Conservation (phyloP, 805 yeast species). For the Candida ulmi region DNA sequence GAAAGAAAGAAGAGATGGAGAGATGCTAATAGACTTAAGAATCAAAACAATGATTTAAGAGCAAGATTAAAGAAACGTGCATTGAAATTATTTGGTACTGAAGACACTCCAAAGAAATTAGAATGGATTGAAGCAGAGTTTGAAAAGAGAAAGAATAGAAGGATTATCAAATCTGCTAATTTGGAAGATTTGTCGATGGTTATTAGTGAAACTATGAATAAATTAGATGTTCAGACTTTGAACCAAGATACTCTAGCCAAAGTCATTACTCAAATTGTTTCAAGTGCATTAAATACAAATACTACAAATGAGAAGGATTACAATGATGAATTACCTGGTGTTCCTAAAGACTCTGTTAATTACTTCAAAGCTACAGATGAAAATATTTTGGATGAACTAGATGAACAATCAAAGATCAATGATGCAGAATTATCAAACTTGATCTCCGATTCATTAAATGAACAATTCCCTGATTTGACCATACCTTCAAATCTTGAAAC, state of each 20-base stretch:
- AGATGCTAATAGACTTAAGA: conserved; percentile 70
- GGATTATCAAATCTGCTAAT: conserved; percentile 41
- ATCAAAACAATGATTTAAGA: conserved; percentile 83
- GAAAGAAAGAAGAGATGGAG: conserved; percentile 82
- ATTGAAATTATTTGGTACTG: conserved; percentile 54
- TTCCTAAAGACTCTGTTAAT: conserved; percentile 25
- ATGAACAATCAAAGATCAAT: conserved; percentile 1
- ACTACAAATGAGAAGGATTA: background rate
- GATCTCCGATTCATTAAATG: conserved; percentile 1
- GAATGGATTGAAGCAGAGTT: conserved; percentile 78
- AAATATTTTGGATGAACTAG: background rate
- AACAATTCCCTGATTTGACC: background rate
- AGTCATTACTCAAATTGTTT: conserved; percentile 21
- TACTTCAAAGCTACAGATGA: conserved; percentile 23
- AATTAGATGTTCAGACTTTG: conserved; percentile 44
- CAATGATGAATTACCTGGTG: conserved; percentile 17
- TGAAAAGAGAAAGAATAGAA: conserved; percentile 53
- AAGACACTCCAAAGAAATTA: conserved; percentile 45
- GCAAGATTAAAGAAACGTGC: conserved; percentile 77
- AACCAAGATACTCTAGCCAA: conserved; percentile 25
- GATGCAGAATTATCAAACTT: conserved; percentile 9
- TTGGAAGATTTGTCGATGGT: conserved; percentile 23
- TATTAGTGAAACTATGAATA: conserved; percentile 24
- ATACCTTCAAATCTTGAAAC: background rate
- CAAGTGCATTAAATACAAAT: conserved; percentile 10